Base-by-base conservation (phyloP, 495 filamentous ascomycete genomes). In the Ascodesmis nigricans region DNA sequence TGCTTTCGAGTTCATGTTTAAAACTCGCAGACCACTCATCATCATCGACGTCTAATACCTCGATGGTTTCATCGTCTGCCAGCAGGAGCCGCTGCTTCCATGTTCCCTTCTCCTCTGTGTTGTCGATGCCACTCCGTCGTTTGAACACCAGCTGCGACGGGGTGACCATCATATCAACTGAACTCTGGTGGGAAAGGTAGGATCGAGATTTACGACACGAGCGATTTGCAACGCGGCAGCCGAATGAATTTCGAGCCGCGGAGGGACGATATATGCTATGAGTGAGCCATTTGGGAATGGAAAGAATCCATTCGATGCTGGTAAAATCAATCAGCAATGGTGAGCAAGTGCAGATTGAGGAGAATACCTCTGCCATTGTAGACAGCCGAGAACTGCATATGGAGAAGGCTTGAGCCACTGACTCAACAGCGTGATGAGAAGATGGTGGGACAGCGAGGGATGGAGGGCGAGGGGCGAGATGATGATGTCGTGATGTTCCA, bases 261-360 rank as follows among this genome's bases (percentile, higher is more conserved):
- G 55, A 0, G 59, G 52, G 33, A 66, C 53, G 25, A 74, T 57
- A 4, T 64, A 67, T 23, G 71, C 72, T 39, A 75, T 61, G 42
- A 67, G 49, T 25, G 55, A 52, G 37, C 71, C 71, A 50, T 75
- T 56, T 17, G 71, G 67, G 39, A 69, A 73, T n/a, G 69, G 63
- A 16, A 65, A 47, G 26, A 62, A 66, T 45, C 71, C 65, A 20
- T 56, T 46, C 23, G 67, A 69, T 31, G 69, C 71, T 75, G 44
- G 36, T 23, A n/a, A 11, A 20, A n/a, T 35, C 33, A 19, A 6
- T 25, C n/a, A n/a, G n/a, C n/a, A n/a, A n/a, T n/a, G n/a, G n/a
- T n/a, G n/a, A n/a, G n/a, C n/a, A n/a, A n/a, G n/a, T n/a, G n/a
- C n/a, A n/a, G n/a, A n/a, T n/a, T n/a, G n/a, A n/a, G n/a, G n/a